These are phyloP conservation scores for Grigorovia transvaalensis DNA, from an alignment of 805 yeast species.

Conservation along the genomic window DNA sequence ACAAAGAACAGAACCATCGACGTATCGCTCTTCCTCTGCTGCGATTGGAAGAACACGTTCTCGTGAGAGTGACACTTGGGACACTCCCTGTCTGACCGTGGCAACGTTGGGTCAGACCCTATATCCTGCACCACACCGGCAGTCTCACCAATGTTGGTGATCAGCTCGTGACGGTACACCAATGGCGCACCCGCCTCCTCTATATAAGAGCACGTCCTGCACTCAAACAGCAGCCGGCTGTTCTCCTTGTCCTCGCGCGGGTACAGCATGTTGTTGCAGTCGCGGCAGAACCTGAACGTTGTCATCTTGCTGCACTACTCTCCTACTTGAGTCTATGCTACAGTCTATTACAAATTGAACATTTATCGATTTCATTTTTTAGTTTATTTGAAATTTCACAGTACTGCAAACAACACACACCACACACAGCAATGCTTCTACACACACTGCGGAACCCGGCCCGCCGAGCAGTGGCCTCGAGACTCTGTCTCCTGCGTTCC, in stretches of 20 bases:
- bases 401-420: too few relatives aligned
- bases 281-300: constrained; percentile 91
- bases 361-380: too few relatives aligned
- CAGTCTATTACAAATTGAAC: too few relatives aligned
- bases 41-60: constrained; percentile 94
- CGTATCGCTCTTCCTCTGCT: constrained; percentile 90
- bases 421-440: too few relatives aligned
- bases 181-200: constrained; percentile 82
- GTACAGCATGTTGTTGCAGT: constrained; percentile 95
- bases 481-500: too few relatives aligned
- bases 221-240: constrained; percentile 64
- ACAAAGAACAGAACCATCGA: constrained; percentile 92
- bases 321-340: too few relatives aligned
- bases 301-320: constrained; percentile 49
- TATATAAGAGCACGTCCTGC: constrained; percentile 89
- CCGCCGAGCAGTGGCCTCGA: too few relatives aligned
- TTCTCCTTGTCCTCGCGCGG: constrained; percentile 88
- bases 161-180: constrained; percentile 86
- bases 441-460: too few relatives aligned
- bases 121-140: constrained; percentile 96
- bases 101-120: constrained; percentile 95
- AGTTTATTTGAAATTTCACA: too few relatives aligned
- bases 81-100: constrained; percentile 88
- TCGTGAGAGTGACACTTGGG: constrained; percentile 81
- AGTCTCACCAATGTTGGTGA: constrained; percentile 82